Evolutionary conservation across 2,329 filamentous ascomycete species (phyloP).

Genomic region (Lecanicillium sp.): DNA sequence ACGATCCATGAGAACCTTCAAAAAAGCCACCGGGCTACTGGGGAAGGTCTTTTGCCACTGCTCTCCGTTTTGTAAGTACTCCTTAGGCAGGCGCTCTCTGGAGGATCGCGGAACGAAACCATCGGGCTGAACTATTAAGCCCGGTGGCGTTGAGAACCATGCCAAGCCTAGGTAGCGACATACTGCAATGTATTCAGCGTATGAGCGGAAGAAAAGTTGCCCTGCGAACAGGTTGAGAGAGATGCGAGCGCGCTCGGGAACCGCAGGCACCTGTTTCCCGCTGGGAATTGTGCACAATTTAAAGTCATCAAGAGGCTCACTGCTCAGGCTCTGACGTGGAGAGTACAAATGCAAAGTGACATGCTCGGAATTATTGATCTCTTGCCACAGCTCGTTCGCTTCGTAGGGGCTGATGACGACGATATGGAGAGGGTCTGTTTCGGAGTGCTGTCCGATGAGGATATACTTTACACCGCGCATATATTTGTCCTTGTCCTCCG

Average conservation of each 20-base stretch:
- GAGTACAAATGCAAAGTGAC: conserved; percentile 41
- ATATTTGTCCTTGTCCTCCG: background rate
- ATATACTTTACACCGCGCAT: conserved; percentile 1
- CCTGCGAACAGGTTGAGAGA: conserved; percentile 61
- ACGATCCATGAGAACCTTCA: conserved; percentile 25
- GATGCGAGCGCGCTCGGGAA: conserved; percentile 10
- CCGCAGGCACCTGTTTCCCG: too few relatives aligned
- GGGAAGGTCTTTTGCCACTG: conserved; percentile 11
- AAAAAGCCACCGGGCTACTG: conserved; percentile 28
- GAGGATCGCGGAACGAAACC: conserved; percentile 24
- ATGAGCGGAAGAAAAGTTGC: conserved; percentile 53
- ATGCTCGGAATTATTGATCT: conserved; percentile 21
- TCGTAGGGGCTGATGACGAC: conserved; percentile 55
- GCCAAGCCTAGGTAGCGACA: conserved; percentile 46
- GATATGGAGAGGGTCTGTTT: conserved; percentile 17
- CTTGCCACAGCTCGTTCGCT: conserved; percentile 38
- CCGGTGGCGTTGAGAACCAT: conserved; percentile 18
- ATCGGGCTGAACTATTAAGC: conserved; percentile 11
- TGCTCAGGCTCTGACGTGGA: background rate
- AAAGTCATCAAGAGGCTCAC: background rate
- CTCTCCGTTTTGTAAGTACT: too few relatives aligned
- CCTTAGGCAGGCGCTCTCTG: background rate
- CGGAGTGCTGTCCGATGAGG: background rate
- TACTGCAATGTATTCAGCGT: conserved; percentile 43
- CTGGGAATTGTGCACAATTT: too few relatives aligned